Conservation (phyloP, 164 flowering plant species). For the Aristolochia fimbriata region DNA sequence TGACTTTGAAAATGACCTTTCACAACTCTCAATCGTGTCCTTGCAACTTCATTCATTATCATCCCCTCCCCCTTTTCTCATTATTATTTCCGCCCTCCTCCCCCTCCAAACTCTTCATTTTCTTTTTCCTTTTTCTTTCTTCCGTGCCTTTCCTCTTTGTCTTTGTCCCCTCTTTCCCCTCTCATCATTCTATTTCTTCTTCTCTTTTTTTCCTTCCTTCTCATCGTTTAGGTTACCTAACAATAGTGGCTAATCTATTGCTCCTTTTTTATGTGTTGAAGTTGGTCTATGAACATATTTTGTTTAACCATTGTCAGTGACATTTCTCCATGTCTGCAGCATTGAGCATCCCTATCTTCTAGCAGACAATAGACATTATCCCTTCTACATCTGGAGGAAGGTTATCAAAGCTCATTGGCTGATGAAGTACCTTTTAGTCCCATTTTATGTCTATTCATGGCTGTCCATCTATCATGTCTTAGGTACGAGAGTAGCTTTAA, state of each 20-base stretch:
- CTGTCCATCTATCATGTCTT: constrained; percentile 43
- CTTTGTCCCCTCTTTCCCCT: too few relatives aligned
- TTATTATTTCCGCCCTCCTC: too few relatives aligned
- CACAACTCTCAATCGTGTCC: too few relatives aligned
- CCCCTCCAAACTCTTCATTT: too few relatives aligned
- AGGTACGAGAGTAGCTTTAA: constrained; percentile 33
- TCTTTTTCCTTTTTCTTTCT: too few relatives aligned
- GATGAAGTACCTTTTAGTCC: constrained; percentile 67
- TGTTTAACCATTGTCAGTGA: not conserved
- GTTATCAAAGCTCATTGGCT: constrained; percentile 59
- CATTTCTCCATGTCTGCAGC: constrained; percentile 28
- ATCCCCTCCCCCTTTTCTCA: too few relatives aligned
- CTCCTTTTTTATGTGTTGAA: not conserved
- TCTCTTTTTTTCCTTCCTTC: too few relatives aligned
- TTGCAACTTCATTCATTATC: too few relatives aligned
- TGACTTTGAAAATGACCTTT: too few relatives aligned
- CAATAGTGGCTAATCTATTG: not conserved
- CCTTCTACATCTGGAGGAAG: constrained; percentile 91
- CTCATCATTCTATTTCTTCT: too few relatives aligned
- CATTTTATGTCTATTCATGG: constrained; percentile 75
- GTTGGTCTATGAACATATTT: not conserved
- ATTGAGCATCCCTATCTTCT: constrained; percentile 95
- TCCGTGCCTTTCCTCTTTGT: too few relatives aligned
- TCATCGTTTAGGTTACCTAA: too few relatives aligned
- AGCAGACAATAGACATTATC: constrained; percentile 91